Conservation (phyloP, 2,329 filamentous ascomycete genomes). For the Penicillium rolfsii region DNA sequence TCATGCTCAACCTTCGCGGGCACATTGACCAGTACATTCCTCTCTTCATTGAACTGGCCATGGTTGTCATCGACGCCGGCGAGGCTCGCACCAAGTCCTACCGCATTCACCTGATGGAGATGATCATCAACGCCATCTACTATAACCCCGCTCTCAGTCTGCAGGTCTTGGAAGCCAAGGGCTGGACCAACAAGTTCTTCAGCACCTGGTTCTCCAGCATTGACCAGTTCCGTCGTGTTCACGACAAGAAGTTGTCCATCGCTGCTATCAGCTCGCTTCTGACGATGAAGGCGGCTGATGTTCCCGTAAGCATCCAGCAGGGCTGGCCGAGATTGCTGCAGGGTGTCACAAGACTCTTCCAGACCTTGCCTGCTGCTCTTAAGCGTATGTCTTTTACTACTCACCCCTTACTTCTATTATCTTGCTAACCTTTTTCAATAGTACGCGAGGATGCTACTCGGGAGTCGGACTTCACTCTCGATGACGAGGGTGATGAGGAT, state of each 20-base stretch:
- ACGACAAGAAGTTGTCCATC: slow-evolving; percentile 98
- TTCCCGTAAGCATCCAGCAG: slow-evolving; percentile 88
- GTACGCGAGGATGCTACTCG: slow-evolving; percentile 89
- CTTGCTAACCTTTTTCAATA: slow-evolving; percentile 43
- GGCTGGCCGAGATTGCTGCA: slow-evolving; percentile 92
- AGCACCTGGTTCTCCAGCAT: slow-evolving; percentile 98
- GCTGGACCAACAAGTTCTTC: slow-evolving; percentile 99
- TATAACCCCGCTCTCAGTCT: slow-evolving; percentile 89
- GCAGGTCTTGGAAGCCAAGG: slow-evolving; percentile 83
- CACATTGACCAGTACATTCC: slow-evolving; percentile 86
- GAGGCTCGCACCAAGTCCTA: slow-evolving; percentile 90
- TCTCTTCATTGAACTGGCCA: slow-evolving; percentile 86
- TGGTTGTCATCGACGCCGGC: slow-evolving; percentile 72
- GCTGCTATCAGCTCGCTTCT: slow-evolving; percentile 88
- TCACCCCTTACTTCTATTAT: neutral
- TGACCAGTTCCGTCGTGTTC: slow-evolving; percentile 86
- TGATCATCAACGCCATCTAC: slow-evolving; percentile 97
- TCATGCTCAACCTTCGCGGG: slow-evolving; percentile 92
- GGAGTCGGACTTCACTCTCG: slow-evolving; percentile 78
- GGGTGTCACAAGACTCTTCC: slow-evolving; percentile 88
- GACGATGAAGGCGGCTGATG: slow-evolving; percentile 75
- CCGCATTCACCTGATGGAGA: slow-evolving; percentile 95
- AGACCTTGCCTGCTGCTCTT: slow-evolving; percentile 81
- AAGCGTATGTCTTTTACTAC: slow-evolving; percentile 64
- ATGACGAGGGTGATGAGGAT: slow-evolving; percentile 74